Conservation (phyloP, 176 grass and related monocot species). For the Avena sativa region DNA sequence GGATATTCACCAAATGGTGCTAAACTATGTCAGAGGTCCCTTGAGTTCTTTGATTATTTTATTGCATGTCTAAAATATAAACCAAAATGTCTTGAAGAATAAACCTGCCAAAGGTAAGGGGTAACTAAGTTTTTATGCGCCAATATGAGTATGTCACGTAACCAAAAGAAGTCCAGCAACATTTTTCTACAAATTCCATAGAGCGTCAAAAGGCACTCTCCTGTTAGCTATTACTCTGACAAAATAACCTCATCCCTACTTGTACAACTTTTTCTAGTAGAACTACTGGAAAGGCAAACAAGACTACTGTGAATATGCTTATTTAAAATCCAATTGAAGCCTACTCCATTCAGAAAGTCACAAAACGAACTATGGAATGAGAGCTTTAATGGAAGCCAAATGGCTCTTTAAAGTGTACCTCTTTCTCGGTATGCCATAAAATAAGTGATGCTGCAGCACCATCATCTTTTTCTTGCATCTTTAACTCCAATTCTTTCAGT, state of each 20-base stretch:
- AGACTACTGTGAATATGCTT: neutral
- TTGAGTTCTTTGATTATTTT: conserved; percentile 6
- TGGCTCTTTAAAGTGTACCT: conserved; percentile 55
- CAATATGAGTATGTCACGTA: neutral
- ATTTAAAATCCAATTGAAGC: neutral
- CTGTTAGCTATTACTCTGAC: neutral
- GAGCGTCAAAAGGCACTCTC: neutral
- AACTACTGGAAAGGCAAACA: neutral
- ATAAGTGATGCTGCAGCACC: conserved; percentile 41
- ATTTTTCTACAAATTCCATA: conserved; percentile 25
- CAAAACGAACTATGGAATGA: neutral
- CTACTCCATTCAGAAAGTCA: conserved; percentile 1
- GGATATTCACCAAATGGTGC: neutral
- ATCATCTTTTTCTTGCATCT: conserved; percentile 52
- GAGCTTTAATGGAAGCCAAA: neutral
- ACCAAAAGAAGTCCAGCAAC: neutral
- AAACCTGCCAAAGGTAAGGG: neutral
- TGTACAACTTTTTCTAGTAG: neutral
- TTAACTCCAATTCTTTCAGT: conserved; percentile 60
- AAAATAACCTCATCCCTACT: too few relatives aligned
- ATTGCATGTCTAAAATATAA: neutral
- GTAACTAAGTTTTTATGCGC: neutral
- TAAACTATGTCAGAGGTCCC: neutral
- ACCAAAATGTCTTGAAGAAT: neutral
- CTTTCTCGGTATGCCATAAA: conserved; percentile 62